Base-by-base conservation (phyloP, 192 early-diverging fungal species). In the Pecoramyces ruminantium region DNA sequence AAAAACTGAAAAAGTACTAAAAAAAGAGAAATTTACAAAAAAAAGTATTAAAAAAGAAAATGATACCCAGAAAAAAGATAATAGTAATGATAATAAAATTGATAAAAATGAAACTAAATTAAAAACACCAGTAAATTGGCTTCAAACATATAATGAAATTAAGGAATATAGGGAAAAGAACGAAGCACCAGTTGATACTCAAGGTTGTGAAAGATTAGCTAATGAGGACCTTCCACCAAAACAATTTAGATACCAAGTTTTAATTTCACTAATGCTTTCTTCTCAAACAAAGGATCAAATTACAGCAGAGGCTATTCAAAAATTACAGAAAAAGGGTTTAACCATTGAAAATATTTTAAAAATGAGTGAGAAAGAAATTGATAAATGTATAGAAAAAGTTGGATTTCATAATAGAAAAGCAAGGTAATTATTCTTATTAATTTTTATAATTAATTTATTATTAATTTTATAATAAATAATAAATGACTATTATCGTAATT, bases 271-370 rank as follows among this genome's bases (percentile, higher is more conserved):
- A 40, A 93, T 94, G 87, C 90, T 98, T 25, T 97, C 96, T 15
- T 94, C 96, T 28, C 95, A 96, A 86, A 97, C 97, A 15, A 96
- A 95, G 81, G 97, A 98, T 82, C 89, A 92, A 21, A 89, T 94
- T 29, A 96, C 95, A 0, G 93, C 94, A 1, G 91, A 87, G 38
- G 95, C 93, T 6, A 88, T 98, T 29, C 83, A 86, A 28, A 88
- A 89, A 12, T 84, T 98, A 13, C 89, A 94, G 78, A 78, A 81
- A 15, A 82, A 86, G 30, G 93, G 94, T 27, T 82, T 96, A 80
- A 92, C 90, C 6, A 81, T 92, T 25, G 85, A 92, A 27, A 86
- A 89, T 6, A 84, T 98, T 17, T 82, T 93, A 78, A 87, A 86
- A 34, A 87, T 89, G 30, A 85, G 90, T 27, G 85, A 90, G 9